Evolutionary conservation across 331 rosid species (phyloP), one percentile per base, ranked within the genome.

Genomic region (Ulmus americana): DNA sequence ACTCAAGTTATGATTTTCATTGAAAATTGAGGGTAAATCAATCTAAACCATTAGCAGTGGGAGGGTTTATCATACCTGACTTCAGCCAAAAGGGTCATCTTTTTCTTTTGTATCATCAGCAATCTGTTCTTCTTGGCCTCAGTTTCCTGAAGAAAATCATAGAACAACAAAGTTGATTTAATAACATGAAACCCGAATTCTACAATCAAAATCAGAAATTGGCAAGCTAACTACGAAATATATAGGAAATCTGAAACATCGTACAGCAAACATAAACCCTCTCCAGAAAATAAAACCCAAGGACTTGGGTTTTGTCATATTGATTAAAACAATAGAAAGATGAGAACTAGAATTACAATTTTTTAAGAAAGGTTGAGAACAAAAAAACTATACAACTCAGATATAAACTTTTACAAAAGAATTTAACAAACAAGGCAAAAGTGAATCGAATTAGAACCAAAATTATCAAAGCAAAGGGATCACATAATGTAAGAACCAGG

Each of bases 121-220:
- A 90, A 57, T 76, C 81, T 90, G 74, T 69, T 76, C 75, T 80
- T 84, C 80, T 44, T 76, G 75, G 69, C 82, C 20, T 78, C 90
- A 6, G 97, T 75, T 65, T 90, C 97, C 99, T 94, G 81, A 66
- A 79, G 39, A 47, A 68, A n/a, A 39, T 39, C 15, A 43, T 39
- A 13, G 38, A 46, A 0, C 13, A 28, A 63, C 1, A 45, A 15
- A 14, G 22, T 43, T 16, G 10, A 43, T 22, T 45, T 45, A 55
- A 59, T 39, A 28, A 28, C 35, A 28, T 52, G 8, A 45, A 54
- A 68, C 52, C 39, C 10, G 43, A 28, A 67, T 22, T 54, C 22
- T 13, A 16, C 4, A 9, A 11, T 15, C 38, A 60, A 44, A 4
- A 39, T 60, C 39, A 51, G 53, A 60, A 28, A 50, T 20, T 47